phyloP scores from a whole-genome alignment of 352 stramenopile genomes.

The Phytopythium vexans region DNA sequence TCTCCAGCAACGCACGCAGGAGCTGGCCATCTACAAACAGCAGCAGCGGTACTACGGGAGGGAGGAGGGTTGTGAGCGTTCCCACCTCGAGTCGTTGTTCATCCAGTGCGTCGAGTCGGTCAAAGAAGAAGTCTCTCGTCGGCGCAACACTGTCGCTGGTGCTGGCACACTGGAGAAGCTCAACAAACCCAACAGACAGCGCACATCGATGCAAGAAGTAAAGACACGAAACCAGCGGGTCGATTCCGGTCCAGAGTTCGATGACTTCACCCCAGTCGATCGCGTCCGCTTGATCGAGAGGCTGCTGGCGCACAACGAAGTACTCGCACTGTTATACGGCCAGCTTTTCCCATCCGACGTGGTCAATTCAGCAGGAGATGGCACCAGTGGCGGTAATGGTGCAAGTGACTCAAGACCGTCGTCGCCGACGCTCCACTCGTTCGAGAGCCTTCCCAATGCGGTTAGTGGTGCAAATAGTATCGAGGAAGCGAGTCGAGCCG shows the following conservation, averaged over 20 bases:
- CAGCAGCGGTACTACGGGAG: constrained; percentile 32
- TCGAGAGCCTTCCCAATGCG: constrained; percentile 17
- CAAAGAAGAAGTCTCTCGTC: constrained; percentile 64
- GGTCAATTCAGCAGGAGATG: constrained; percentile 2
- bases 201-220: not conserved
- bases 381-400: not conserved
- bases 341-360: constrained; percentile 66
- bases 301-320: constrained; percentile 75
- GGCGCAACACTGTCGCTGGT: constrained; percentile 18
- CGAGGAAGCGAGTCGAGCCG: constrained; percentile 12
- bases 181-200: not conserved
- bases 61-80: constrained; percentile 28
- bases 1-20: constrained; percentile 59
- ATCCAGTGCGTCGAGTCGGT: constrained; percentile 80
- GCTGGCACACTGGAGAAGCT: not conserved
- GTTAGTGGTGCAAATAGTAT: not conserved
- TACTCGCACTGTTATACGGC: constrained; percentile 70
- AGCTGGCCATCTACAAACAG: constrained; percentile 31
- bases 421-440: constrained; percentile 7
- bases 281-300: constrained; percentile 73
- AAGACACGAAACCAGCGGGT: constrained; percentile 18
- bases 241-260: constrained; percentile 52
- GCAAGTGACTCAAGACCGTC: not conserved
- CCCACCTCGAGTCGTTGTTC: constrained; percentile 73
- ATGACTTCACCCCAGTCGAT: constrained; percentile 68